Base-by-base conservation (phyloP, 1,284 basidiomycete genomes). In the Apiotrichum gracile region DNA sequence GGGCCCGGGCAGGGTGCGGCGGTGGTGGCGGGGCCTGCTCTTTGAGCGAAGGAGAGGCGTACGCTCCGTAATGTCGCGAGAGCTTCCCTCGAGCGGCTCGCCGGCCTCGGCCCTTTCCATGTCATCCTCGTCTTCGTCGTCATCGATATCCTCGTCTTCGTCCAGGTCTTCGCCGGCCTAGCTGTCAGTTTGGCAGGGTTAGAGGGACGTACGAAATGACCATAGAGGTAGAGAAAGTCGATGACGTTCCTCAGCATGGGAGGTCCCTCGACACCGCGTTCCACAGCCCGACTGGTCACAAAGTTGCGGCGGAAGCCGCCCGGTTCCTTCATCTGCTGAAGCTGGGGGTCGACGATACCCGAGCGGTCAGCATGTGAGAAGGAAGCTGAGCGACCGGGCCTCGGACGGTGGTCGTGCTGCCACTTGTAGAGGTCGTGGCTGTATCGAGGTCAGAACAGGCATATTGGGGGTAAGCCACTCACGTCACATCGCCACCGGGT, bases 371-470 rank as follows among this genome's bases (percentile, higher is more conserved):
- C 61, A 14, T 84, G 85, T 12, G 85, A 79, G 68, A 85, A 88
- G 0, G 88, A 91, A 16, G 82, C 82, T 7, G 82, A 79, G 21
- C 74, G 67, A 25, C 84, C 81, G 17, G 75, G 75, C 17, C 78
- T 76, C 47, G 83, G 80, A 33, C 80, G 80, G 59, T 86, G 85
- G 54, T 87, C 84, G 17, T 85, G 80, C 63, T 92, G 86, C 88
- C 90, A 94, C 75, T 93, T 93, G 79, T 94, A 94, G 37, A 96
- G 85, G 60, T 85, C 85, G 67, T 93, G 90, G n/a, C 89, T 91
- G n/a, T n/a, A 24, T 3, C 3, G 46, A 27, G 47, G 39, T 40
- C n/a, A n/a, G n/a, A n/a, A n/a, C n/a, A n/a, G n/a, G n/a, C n/a
- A n/a, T n/a, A n/a, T n/a, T n/a, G n/a, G n/a, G n/a, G n/a, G n/a